These are phyloP conservation scores for Phialophora tarda DNA, from an alignment of 2,329 filamentous ascomycete species.

Conservation along the genomic window DNA sequence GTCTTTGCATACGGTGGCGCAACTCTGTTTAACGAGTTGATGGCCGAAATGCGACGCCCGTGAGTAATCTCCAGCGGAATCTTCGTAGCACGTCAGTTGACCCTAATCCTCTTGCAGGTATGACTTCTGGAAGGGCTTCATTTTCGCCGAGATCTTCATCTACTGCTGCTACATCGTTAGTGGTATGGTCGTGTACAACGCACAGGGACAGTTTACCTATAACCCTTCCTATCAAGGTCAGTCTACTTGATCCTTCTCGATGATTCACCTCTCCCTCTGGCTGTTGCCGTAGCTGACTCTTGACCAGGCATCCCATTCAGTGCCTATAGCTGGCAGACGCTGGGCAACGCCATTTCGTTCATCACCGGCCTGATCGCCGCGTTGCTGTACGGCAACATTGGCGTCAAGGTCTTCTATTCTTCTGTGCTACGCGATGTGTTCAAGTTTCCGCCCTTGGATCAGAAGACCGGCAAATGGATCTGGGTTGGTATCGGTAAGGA, in stretches of 20 bases:
- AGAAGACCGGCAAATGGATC: conserved; percentile 21
- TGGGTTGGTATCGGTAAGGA: conserved; percentile 17
- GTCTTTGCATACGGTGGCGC: conserved; percentile 66
- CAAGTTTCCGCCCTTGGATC: conserved; percentile 15
- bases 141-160: conserved; percentile 54
- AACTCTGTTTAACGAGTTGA: conserved; percentile 63
- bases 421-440: conserved; percentile 24
- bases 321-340: conserved; percentile 38
- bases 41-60: conserved; percentile 59
- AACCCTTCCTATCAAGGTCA: conserved; percentile 50
- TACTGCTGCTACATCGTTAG: conserved; percentile 52
- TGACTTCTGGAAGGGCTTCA: conserved; percentile 10
- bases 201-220: conserved; percentile 54
- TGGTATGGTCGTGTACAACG: conserved; percentile 54
- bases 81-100: conserved; percentile 42
- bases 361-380: conserved; percentile 48
- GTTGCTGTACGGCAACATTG: conserved; percentile 50
- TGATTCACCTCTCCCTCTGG: conserved; percentile 24
- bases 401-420: conserved; percentile 42
- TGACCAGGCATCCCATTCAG: conserved; percentile 46
- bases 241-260: not conserved
- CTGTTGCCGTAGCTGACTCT: not conserved
- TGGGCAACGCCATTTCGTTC: conserved; percentile 31
- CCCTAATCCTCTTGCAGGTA: not conserved
- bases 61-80: conserved; percentile 54